Evolutionary conservation across 352 stramenopile species (phyloP).

Genomic region (Phytophthora syringae): DNA sequence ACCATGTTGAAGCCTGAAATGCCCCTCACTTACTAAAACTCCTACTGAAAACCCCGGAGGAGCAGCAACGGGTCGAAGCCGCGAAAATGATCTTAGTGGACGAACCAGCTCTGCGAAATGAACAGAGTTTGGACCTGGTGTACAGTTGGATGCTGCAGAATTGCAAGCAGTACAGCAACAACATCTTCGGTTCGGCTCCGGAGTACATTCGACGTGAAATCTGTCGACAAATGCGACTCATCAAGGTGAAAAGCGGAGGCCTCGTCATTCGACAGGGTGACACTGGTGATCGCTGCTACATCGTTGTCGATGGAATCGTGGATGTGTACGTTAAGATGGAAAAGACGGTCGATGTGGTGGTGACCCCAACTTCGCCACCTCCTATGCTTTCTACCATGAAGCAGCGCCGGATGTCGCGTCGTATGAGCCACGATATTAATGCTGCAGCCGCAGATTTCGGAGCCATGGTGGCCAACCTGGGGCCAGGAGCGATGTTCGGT

Average conservation of each 20-base stretch:
- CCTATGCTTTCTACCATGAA: conserved; percentile 28
- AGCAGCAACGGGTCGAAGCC: conserved; percentile 53
- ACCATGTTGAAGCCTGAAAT: conserved; percentile 41
- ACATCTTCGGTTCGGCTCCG: conserved; percentile 76
- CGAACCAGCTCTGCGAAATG: conserved; percentile 57
- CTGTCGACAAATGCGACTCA: conserved; percentile 76
- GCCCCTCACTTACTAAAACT: conserved; percentile 64
- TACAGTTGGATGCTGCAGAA: conserved; percentile 86
- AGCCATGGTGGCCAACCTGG: conserved; percentile 65
- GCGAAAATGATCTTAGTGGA: conserved; percentile 65
- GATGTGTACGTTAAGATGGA: conserved; percentile 78
- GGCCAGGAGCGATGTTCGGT: conserved; percentile 76
- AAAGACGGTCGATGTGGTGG: conserved; percentile 30
- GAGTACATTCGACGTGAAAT: conserved; percentile 85
- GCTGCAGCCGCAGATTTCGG: conserved; percentile 47
- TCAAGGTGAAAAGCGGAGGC: conserved; percentile 57
- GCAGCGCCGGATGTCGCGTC: conserved; percentile 22
- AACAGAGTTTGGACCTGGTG: conserved; percentile 71
- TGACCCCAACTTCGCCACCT: conserved; percentile 11
- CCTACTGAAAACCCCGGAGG: conserved; percentile 57
- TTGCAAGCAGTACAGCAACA: conserved; percentile 86
- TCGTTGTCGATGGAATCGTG: conserved; percentile 77
- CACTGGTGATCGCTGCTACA: conserved; percentile 79
- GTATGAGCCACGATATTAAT: conserved; percentile 27
- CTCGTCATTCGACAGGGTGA: conserved; percentile 77